phyloP scores from a whole-genome alignment of 352 stramenopile genomes.

The Globisporangium recalcitrans region DNA sequence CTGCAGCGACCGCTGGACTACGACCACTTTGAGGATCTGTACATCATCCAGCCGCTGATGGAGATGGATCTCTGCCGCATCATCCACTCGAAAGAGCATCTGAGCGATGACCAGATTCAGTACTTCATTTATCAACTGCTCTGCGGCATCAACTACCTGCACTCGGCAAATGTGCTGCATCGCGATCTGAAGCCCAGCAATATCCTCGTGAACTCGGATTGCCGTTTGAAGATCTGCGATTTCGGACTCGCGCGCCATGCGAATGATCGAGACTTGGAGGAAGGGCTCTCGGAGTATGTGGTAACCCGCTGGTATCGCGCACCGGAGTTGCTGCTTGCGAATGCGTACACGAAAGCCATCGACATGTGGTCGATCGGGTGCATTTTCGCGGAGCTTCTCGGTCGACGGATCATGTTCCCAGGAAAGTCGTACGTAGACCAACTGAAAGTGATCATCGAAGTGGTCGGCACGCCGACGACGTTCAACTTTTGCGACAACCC shows the following conservation, averaged over 20 bases:
- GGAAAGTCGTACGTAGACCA: slow-evolving; percentile 86
- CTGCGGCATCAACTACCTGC: slow-evolving; percentile 93
- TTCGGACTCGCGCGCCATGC: slow-evolving; percentile 84
- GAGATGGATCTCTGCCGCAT: slow-evolving; percentile 94
- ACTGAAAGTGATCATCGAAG: slow-evolving; percentile 82
- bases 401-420: slow-evolving; percentile 78
- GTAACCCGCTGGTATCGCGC: slow-evolving; percentile 92
- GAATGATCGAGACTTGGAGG: slow-evolving; percentile 70
- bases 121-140: slow-evolving; percentile 97
- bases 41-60: slow-evolving; percentile 97
- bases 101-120: slow-evolving; percentile 93
- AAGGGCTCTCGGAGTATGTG: slow-evolving; percentile 91
- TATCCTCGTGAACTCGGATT: slow-evolving; percentile 93
- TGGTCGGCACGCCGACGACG: slow-evolving; percentile 77
- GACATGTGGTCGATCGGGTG: slow-evolving; percentile 98
- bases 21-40: slow-evolving; percentile 94
- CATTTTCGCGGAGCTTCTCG: slow-evolving; percentile 98
- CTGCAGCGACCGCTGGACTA: slow-evolving; percentile 78
- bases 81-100: slow-evolving; percentile 83
- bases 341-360: slow-evolving; percentile 80
- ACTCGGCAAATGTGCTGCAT: slow-evolving; percentile 94
- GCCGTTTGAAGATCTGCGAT: slow-evolving; percentile 83
- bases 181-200: slow-evolving; percentile 97
- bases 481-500: slow-evolving; percentile 87
- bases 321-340: slow-evolving; percentile 77